These are phyloP conservation scores for Cyclotella baltica DNA, from an alignment of 108 stramenopile species.

Conservation along the genomic window DNA sequence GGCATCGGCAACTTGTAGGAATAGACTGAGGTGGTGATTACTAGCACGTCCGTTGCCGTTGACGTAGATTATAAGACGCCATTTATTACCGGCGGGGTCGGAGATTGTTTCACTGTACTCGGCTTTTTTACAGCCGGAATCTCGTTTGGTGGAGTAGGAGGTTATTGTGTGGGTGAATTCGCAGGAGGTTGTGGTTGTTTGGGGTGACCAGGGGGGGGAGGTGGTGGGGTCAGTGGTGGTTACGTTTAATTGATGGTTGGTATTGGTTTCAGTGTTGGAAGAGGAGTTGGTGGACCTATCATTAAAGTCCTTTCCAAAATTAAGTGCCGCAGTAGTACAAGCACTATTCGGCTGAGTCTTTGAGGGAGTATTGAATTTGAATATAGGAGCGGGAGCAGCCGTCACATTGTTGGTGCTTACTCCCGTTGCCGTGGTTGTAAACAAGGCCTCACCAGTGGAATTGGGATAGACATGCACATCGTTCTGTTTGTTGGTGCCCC, in stretches of 20 bases:
- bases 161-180: slow-evolving; percentile 89
- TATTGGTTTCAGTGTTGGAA: no score
- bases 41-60: slow-evolving; percentile 89
- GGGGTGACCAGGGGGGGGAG: slow-evolving; percentile 70
- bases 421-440: background rate
- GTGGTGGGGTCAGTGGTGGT: background rate
- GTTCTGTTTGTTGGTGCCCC: background rate
- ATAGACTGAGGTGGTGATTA: slow-evolving; percentile 90
- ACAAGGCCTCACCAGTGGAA: background rate
- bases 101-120: slow-evolving; percentile 83
- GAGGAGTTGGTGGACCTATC: background rate
- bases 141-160: slow-evolving; percentile 84
- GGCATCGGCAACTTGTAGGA: slow-evolving; percentile 91
- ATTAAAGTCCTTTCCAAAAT: slow-evolving; percentile 22
- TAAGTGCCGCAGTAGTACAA: slow-evolving; percentile 15
- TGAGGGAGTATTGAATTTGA: background rate
- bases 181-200: slow-evolving; percentile 79
- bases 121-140: slow-evolving; percentile 92
- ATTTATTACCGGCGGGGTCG: slow-evolving; percentile 87
- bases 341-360: background rate
- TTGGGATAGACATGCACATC: background rate
- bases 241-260: background rate
- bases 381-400: background rate
- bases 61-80: slow-evolving; percentile 91
- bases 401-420: background rate